A percentile compares a stretch with the other conserved stretches of the same genome.
These are phyloP conservation scores for Helicostylum pulchrum DNA, from an alignment of 192 early-diverging fungal genomes.

Conservation along the genomic window DNA sequence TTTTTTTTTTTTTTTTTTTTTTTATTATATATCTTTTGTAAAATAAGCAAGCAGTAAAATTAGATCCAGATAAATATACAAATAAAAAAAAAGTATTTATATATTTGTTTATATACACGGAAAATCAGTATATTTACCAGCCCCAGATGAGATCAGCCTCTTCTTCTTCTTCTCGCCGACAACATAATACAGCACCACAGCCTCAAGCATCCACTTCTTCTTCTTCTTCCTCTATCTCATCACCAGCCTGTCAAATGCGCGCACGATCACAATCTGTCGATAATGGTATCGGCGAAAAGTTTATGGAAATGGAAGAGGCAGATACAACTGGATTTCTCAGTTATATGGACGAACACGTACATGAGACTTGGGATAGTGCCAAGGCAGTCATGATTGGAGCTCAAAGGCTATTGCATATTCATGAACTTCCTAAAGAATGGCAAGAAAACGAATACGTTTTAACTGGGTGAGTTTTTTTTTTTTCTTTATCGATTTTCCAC, in stretches of 20 bases:
- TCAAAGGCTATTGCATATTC: constrained; percentile 50
- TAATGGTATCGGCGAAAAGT: constrained; percentile 10
- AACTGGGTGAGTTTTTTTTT: constrained; percentile 39
- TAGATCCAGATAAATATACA: no score
- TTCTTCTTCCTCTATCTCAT: background rate
- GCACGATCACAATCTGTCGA: constrained; percentile 12
- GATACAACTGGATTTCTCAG: constrained; percentile 53
- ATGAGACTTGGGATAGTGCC: constrained; percentile 47
- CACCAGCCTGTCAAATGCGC: constrained; percentile 4
- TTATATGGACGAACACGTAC: constrained; percentile 54
- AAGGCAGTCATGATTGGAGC: constrained; percentile 53
- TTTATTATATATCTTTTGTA: background rate
- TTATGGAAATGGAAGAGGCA: constrained; percentile 44
- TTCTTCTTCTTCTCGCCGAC: background rate
- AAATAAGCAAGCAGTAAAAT: no score
- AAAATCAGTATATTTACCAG: no score
- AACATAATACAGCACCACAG: background rate
- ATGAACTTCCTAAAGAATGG: constrained; percentile 60
- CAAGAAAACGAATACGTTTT: constrained; percentile 60
- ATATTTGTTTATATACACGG: no score
- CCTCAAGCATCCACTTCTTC: background rate
- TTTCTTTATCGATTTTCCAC: background rate
- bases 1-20: background rate
- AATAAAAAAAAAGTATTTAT: background rate
- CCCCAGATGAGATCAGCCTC: no score